Conservation (phyloP, 345 rosid species). For the Noccaea bulbosa region DNA sequence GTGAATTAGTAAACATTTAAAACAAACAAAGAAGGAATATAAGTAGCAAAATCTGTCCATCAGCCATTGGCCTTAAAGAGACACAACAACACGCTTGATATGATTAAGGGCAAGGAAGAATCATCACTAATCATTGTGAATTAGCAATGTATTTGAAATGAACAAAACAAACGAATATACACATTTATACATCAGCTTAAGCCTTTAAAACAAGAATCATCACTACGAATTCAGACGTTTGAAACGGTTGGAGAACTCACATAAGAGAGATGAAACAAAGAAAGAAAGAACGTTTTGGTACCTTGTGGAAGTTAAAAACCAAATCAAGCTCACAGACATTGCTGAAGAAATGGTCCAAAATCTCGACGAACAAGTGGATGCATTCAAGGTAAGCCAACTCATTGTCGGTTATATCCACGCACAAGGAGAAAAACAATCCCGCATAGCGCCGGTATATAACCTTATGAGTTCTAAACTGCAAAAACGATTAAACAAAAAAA, state of each 20-base stretch:
- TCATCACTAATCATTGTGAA: neutral
- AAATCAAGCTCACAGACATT: constrained; percentile 97
- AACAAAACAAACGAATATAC: neutral
- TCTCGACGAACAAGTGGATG: constrained; percentile 92
- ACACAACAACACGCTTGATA: constrained; percentile 1
- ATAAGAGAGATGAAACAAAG: neutral
- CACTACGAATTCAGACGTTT: neutral
- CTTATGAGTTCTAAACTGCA: constrained; percentile 87
- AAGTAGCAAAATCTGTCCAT: neutral
- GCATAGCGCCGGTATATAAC: constrained; percentile 92
- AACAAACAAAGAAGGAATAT: neutral
- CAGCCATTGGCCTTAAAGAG: neutral
- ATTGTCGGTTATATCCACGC: constrained; percentile 90
- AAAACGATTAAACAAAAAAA: neutral
- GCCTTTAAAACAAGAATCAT: neutral
- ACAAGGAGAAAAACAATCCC: constrained; percentile 82
- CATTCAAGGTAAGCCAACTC: constrained; percentile 93
- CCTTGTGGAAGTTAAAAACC: constrained; percentile 96
- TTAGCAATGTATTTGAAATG: neutral
- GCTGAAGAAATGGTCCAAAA: constrained; percentile 96
- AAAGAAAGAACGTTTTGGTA: constrained; percentile 35
- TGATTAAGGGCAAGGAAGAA: neutral
- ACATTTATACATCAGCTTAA: neutral
- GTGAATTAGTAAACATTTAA: neutral
- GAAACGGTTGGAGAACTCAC: neutral